These are phyloP conservation scores for Pseudopyrenochaeta lycopersici DNA, from an alignment of 2,329 filamentous ascomycete species.

Conservation along the genomic window DNA sequence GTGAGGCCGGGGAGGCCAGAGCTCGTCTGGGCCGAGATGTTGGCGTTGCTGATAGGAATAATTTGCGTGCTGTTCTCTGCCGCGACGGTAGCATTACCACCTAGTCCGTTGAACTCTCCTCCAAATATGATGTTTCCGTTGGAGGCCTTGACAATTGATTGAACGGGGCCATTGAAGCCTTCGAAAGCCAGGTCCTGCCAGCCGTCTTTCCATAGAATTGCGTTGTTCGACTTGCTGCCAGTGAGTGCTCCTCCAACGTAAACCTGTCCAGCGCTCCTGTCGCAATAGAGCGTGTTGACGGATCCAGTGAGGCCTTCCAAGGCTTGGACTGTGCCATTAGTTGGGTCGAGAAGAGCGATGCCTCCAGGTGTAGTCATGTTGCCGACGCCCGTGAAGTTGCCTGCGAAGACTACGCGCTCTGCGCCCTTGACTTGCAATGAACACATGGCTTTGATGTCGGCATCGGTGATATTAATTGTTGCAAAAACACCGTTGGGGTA, in stretches of 20 bases:
- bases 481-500: constrained; percentile 87
- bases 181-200: constrained; percentile 88
- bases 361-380: constrained; percentile 77
- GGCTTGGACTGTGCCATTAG: constrained; percentile 74
- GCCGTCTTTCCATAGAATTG: constrained; percentile 77
- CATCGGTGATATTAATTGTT: constrained; percentile 78
- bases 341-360: constrained; percentile 82
- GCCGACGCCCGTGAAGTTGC: constrained; percentile 93
- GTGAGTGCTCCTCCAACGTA: constrained; percentile 91
- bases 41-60: constrained; percentile 84
- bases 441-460: constrained; percentile 89
- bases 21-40: constrained; percentile 73
- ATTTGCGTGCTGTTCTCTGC: constrained; percentile 76
- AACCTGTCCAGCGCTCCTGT: constrained; percentile 77
- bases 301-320: constrained; percentile 83
- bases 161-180: constrained; percentile 93
- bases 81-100: constrained; percentile 79
- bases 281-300: constrained; percentile 84
- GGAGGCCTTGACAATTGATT: constrained; percentile 80
- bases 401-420: constrained; percentile 83
- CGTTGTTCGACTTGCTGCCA: constrained; percentile 84
- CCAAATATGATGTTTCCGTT: constrained; percentile 92
- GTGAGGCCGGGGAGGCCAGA: constrained; percentile 70
- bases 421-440: constrained; percentile 74
- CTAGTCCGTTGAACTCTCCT: constrained; percentile 86